Conservation (phyloP, 108 stramenopile species). For the Parmales sp. region DNA sequence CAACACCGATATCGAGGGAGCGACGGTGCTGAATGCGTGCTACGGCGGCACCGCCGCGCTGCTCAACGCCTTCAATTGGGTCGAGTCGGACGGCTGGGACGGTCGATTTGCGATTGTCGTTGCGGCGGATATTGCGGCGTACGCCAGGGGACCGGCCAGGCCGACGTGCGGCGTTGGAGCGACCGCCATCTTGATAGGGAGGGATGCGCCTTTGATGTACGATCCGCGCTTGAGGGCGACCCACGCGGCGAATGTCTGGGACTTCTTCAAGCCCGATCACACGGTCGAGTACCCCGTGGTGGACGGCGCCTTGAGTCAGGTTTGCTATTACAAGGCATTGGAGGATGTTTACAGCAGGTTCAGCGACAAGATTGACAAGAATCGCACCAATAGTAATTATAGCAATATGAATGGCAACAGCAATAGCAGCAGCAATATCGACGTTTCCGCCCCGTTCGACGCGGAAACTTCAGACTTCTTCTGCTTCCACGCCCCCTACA, state of each 20-base stretch:
- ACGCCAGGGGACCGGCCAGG: conserved; percentile 81
- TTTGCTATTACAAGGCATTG: conserved; percentile 85
- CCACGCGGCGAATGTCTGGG: conserved; percentile 84
- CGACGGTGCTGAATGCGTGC: conserved; percentile 92
- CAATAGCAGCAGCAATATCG: background rate
- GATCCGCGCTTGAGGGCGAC: conserved; percentile 69
- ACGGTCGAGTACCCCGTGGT: conserved; percentile 88
- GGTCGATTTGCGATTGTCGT: conserved; percentile 94
- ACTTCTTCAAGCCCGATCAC: conserved; percentile 96
- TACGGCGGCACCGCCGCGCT: conserved; percentile 96
- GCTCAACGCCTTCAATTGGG: conserved; percentile 84
- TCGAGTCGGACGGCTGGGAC: conserved; percentile 81
- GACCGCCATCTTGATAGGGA: conserved; percentile 84
- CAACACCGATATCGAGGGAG: conserved; percentile 89
- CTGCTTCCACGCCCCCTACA: conserved; percentile 96
- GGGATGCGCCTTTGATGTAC: conserved; percentile 74
- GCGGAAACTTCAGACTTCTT: conserved; percentile 71
- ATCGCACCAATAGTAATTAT: background rate
- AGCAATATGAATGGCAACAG: background rate
- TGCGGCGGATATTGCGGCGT: conserved; percentile 86
- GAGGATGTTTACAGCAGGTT: conserved; percentile 82
- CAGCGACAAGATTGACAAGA: conserved; percentile 45
- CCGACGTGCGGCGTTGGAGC: conserved; percentile 94
- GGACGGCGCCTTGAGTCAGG: conserved; percentile 83
- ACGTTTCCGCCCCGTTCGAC: conserved; percentile 9